Evolutionary conservation across 352 stramenopile genomes (phyloP).

Genomic region (Phytopythium mirpurense): DNA sequence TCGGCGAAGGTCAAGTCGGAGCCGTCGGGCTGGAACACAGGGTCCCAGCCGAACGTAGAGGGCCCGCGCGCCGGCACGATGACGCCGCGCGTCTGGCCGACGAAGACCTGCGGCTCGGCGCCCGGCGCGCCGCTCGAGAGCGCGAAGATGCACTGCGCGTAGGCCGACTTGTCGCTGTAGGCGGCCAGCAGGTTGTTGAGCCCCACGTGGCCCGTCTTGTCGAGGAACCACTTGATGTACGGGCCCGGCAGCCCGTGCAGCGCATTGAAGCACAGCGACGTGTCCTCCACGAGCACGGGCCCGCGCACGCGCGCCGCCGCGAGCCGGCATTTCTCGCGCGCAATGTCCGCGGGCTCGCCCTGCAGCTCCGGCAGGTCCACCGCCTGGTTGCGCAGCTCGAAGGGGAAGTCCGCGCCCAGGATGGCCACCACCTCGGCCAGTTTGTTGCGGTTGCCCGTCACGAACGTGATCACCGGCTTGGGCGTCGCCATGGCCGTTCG

Average conservation of each 20-base stretch:
- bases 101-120: conserved; percentile 90
- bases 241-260: conserved; percentile 91
- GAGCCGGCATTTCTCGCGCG: conserved; percentile 91
- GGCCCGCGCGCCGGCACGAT: conserved; percentile 90
- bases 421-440: conserved; percentile 78
- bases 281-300: conserved; percentile 95
- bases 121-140: conserved; percentile 61
- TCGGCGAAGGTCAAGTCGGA: conserved; percentile 86
- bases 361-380: conserved; percentile 98
- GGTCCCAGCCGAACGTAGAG: conserved; percentile 89
- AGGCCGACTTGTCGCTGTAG: conserved; percentile 94
- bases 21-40: conserved; percentile 86
- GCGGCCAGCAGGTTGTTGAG: conserved; percentile 93
- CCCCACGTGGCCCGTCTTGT: conserved; percentile 91
- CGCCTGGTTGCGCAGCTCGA: conserved; percentile 89
- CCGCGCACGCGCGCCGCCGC: conserved; percentile 84
- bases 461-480: conserved; percentile 69
- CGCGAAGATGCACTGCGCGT: conserved; percentile 96
- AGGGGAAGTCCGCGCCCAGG: conserved; percentile 83
- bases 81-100: conserved; percentile 88
- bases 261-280: conserved; percentile 96
- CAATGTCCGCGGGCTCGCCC: conserved; percentile 94
- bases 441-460: conserved; percentile 87
- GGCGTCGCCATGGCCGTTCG: conserved; percentile 1
- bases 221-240: conserved; percentile 99